Percentiles rank a stretch among this genome's conserved stretches.
phyloP scores from a whole-genome alignment of 1,284 basidiomycete species.

The Meira miltonrushii region DNA sequence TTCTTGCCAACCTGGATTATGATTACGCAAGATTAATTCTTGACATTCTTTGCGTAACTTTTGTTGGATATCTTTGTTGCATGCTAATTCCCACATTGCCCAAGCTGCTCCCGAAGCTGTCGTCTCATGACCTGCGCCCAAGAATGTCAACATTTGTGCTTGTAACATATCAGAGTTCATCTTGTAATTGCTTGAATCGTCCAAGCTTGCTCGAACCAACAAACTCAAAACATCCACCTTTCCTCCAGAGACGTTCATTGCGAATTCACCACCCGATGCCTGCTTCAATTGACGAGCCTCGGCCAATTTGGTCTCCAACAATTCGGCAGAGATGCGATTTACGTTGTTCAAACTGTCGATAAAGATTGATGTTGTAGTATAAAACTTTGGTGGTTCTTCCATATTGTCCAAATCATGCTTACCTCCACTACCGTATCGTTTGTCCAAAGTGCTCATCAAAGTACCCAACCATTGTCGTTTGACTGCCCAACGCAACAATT shows the following conservation, averaged over 20 bases:
- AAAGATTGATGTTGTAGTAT: slow-evolving; percentile 15
- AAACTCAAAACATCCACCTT: slow-evolving; percentile 17
- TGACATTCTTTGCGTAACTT: slow-evolving; percentile 60
- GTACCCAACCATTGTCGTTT: slow-evolving; percentile 14
- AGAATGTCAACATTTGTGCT: slow-evolving; percentile 37
- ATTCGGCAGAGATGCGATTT: slow-evolving; percentile 29
- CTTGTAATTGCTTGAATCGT: slow-evolving; percentile 26
- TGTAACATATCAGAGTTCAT: slow-evolving; percentile 31
- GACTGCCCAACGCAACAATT: slow-evolving; percentile 19
- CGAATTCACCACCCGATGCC: slow-evolving; percentile 12
- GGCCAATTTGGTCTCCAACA: slow-evolving; percentile 32
- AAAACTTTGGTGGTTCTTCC: slow-evolving; percentile 2
- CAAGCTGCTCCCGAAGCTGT: slow-evolving; percentile 68
- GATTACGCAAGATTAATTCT: slow-evolving; percentile 24
- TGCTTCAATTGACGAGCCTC: slow-evolving; percentile 21
- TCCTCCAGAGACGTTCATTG: slow-evolving; percentile 25
- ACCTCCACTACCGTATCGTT: background rate
- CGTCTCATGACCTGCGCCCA: slow-evolving; percentile 53
- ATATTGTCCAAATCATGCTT: no score
- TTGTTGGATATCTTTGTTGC: slow-evolving; percentile 59
- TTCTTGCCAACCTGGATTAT: slow-evolving; percentile 55
- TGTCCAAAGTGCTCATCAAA: background rate
- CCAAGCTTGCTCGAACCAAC: slow-evolving; percentile 11
- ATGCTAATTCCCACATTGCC: slow-evolving; percentile 65
- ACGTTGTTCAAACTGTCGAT: slow-evolving; percentile 27